Evolutionary conservation across 208 protist species (phyloP), one percentile per base, ranked within the genome.

Genomic region (Naegleria fowleri): DNA sequence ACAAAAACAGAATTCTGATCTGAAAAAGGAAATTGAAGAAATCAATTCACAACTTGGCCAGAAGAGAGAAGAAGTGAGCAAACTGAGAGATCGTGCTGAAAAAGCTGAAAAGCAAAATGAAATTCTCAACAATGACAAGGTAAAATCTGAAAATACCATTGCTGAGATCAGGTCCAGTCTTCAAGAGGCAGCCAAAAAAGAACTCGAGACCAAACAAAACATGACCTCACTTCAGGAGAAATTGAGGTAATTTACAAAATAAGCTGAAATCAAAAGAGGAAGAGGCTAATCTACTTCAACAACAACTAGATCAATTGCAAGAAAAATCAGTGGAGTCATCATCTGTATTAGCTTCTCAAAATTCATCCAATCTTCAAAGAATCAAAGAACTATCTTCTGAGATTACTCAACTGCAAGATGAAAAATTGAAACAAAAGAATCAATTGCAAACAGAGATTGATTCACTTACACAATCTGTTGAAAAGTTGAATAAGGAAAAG

Each of bases 341-440:
- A 79, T 36, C 67, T 36, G 29, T n/a, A 36, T 9, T 79, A 2
- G 29, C 19, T 9, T 15, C 25, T 36, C 67, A 79, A 79, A 79
- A 79, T 36, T 36, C 7, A 0, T 13, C 16, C 1, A 36, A 36
- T 13, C 9, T 79, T 25, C 29, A 79, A 36, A 25, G 29, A 79
- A 36, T 79, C 16, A 79, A 36, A 33, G 29, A 79, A 36, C 29
- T 36, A 1, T 79, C 67, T 36, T 19, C 19, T 36, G 6, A 25
- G n/a, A 13, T 79, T 13, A 79, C 67, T 36, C 29, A 36, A 36
- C 36, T 79, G 29, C 25, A 79, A 79, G 29, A 79, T 79, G 67
- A 79, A 36, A 79, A 79, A 79, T 33, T 79, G 7, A 79, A 79
- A 79, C 67, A 79, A 36, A 79, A 79, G 29, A 79, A 79, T 79